Evolutionary conservation across 2,329 filamentous ascomycete species (phyloP).

Genomic region (Chlorencoelia australis): DNA sequence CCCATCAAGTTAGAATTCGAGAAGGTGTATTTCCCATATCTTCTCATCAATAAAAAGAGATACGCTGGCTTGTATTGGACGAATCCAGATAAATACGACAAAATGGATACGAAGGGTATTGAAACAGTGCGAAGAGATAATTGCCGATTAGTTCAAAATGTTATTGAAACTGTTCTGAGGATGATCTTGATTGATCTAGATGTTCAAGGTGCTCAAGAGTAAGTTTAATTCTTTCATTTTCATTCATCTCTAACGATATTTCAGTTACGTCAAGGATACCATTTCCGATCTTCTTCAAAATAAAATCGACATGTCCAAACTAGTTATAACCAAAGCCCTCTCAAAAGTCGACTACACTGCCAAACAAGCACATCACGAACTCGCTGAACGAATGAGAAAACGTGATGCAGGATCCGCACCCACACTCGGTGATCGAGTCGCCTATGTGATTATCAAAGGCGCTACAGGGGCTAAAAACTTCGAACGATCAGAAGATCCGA

Average conservation of each 20-base stretch:
- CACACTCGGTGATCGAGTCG: constrained; percentile 85
- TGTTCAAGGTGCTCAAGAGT: constrained; percentile 85
- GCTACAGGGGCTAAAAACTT: constrained; percentile 86
- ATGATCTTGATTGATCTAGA: constrained; percentile 95
- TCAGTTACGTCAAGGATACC: constrained; percentile 87
- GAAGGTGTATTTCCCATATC: constrained; percentile 96
- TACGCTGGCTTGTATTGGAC: constrained; percentile 99
- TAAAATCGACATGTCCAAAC: constrained; percentile 97
- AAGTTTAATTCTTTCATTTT: constrained; percentile 33
- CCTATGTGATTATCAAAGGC: constrained; percentile 95
- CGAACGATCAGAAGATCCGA: constrained; percentile 92
- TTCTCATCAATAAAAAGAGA: constrained; percentile 99
- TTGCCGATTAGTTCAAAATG: constrained; percentile 87
- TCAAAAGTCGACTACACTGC: constrained; percentile 82
- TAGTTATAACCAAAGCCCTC: constrained; percentile 96
- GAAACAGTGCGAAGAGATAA: constrained; percentile 97
- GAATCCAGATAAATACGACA: constrained; percentile 87
- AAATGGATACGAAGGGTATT: constrained; percentile 99
- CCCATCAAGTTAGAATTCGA: constrained; percentile 99
- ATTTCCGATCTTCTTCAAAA: constrained; percentile 95
- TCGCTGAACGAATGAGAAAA: constrained; percentile 94
- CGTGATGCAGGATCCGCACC: constrained; percentile 92
- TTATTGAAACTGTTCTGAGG: constrained; percentile 90
- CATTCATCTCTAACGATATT: constrained; percentile 26
- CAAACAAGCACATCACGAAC: constrained; percentile 93